A percentile compares a stretch with the other conserved stretches of the same genome.
Evolutionary conservation across 805 yeast genomes (phyloP).

Genomic region (Nakazawaea ernobii): DNA sequence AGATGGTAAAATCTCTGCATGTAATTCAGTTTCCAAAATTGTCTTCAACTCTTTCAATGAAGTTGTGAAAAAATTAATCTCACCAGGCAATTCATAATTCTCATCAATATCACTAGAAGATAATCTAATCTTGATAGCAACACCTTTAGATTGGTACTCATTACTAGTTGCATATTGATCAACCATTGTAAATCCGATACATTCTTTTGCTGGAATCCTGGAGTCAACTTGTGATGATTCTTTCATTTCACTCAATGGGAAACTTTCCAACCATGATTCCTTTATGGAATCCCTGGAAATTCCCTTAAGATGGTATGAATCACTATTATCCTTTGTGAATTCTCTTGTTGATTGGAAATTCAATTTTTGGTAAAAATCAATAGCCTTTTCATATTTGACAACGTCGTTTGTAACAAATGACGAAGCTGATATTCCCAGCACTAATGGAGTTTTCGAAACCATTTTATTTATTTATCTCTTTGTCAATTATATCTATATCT

Average conservation of each 20-base stretch:
- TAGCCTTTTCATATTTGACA: conserved; percentile 37
- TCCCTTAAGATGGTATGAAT: conserved; percentile 36
- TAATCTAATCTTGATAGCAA: conserved; percentile 40
- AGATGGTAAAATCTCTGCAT: conserved; percentile 14
- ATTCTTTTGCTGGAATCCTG: conserved; percentile 29
- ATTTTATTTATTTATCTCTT: not conserved
- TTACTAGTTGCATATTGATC: conserved; percentile 10
- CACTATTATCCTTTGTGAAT: conserved; percentile 47
- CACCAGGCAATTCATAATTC: conserved; percentile 28
- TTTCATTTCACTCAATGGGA: conserved; percentile 35
- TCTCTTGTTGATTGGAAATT: conserved; percentile 60
- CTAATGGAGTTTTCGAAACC: conserved; percentile 6
- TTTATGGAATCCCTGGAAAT: conserved; percentile 59
- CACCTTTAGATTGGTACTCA: conserved; percentile 37
- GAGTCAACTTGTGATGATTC: conserved; percentile 12
- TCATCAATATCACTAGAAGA: conserved; percentile 29
- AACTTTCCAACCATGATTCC: conserved; percentile 70
- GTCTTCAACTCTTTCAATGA: conserved; percentile 24
- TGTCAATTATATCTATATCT: not conserved
- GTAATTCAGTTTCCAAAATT: conserved; percentile 15
- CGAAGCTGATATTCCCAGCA: conserved; percentile 42
- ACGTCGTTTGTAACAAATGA: conserved; percentile 56
- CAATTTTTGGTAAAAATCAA: conserved; percentile 51
- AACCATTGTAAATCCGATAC: conserved; percentile 3
- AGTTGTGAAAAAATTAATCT: conserved; percentile 35